These are phyloP conservation scores for Sungouiella thailandica DNA, from an alignment of 805 yeast genomes.

Conservation along the genomic window DNA sequence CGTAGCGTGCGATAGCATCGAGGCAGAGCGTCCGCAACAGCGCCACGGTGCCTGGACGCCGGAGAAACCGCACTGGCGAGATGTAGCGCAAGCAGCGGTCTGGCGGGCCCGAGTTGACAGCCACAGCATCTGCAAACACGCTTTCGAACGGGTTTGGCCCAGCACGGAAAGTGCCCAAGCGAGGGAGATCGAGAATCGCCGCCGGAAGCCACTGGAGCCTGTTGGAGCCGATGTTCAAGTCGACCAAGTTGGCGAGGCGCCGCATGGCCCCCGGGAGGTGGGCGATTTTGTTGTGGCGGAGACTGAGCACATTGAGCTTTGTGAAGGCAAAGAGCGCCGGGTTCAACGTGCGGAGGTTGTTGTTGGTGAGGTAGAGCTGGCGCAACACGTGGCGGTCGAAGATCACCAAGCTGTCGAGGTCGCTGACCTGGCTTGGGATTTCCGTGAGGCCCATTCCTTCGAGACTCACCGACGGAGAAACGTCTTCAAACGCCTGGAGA, in stretches of 20 bases:
- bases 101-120: slow-evolving; percentile 2
- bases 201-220: slow-evolving; percentile 48
- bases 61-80: slow-evolving; percentile 24
- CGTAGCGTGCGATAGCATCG: slow-evolving; percentile 45
- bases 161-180: slow-evolving; percentile 42
- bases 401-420: slow-evolving; percentile 50
- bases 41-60: slow-evolving; percentile 27
- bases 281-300: slow-evolving; percentile 41
- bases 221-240: slow-evolving; percentile 49
- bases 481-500: slow-evolving; percentile 44
- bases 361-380: slow-evolving; percentile 49
- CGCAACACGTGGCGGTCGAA: slow-evolving; percentile 26
- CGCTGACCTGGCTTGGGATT: slow-evolving; percentile 56
- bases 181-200: slow-evolving; percentile 43
- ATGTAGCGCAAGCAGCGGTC: slow-evolving; percentile 10
- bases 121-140: slow-evolving; percentile 23
- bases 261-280: slow-evolving; percentile 17
- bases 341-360: slow-evolving; percentile 43
- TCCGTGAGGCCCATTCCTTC: slow-evolving; percentile 44
- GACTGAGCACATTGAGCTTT: slow-evolving; percentile 46
- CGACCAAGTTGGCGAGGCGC: slow-evolving; percentile 33
- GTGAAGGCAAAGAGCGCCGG: slow-evolving; percentile 48
- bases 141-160: slow-evolving; percentile 48
- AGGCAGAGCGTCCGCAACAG: slow-evolving; percentile 45
- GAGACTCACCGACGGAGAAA: slow-evolving; percentile 38